Evolutionary conservation across 495 filamentous ascomycete genomes (phyloP).

Genomic region (Xylaria venustula): DNA sequence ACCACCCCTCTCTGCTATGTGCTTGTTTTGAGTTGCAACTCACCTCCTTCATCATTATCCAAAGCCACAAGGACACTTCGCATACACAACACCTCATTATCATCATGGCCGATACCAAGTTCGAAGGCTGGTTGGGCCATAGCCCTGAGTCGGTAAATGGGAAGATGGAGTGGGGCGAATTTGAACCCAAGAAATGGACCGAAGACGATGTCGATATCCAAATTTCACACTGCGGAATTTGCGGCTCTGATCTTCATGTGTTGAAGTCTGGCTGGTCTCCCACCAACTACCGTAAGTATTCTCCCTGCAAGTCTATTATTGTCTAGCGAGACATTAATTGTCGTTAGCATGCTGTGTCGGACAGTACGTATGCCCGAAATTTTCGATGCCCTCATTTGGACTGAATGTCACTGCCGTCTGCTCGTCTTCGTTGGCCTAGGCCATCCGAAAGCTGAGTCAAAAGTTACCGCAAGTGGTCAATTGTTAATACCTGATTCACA

Average conservation of each 20-base stretch:
- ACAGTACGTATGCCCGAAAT: conserved; percentile 3
- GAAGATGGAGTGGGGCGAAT: conserved; percentile 70
- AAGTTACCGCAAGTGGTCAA: neutral
- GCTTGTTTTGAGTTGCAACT: neutral
- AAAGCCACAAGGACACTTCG: neutral
- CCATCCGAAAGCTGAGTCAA: neutral
- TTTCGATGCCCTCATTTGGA: neutral
- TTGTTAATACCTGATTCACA: conserved; percentile 50
- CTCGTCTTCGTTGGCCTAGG: neutral
- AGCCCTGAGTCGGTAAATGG: conserved; percentile 57
- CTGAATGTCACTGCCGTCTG: neutral
- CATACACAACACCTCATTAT: neutral
- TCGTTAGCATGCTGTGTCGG: conserved; percentile 27
- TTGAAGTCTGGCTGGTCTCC: conserved; percentile 67
- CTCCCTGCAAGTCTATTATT: neutral
- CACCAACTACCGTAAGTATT: conserved; percentile 25
- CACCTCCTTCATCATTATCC: neutral
- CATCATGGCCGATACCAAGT: conserved; percentile 45
- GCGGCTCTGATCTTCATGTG: conserved; percentile 75
- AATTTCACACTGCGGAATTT: conserved; percentile 82
- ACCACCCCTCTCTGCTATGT: neutral
- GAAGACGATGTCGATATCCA: conserved; percentile 76
- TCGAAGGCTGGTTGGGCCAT: conserved; percentile 80
- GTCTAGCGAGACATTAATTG: conserved; percentile 1
- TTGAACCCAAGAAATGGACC: conserved; percentile 74